These are phyloP conservation scores for Scheffersomyces illinoinensis DNA, from an alignment of 1,139 yeast species.

Conservation along the genomic window DNA sequence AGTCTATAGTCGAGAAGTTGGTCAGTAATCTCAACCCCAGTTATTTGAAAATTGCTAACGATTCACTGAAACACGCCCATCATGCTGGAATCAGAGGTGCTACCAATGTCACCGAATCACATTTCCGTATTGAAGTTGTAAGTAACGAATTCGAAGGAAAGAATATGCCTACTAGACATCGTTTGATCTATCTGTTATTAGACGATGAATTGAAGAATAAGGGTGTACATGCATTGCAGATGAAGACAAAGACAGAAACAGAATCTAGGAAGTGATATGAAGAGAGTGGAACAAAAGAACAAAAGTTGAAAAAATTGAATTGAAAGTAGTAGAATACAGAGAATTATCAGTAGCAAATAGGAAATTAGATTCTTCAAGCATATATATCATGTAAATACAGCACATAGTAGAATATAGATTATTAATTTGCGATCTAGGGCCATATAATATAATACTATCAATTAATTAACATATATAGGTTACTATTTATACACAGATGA, in stretches of 20 bases:
- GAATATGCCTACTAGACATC: constrained; percentile 73
- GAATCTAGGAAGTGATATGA: constrained; percentile 45
- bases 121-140: constrained; percentile 72
- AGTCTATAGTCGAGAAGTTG: constrained; percentile 49
- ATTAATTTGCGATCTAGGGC: neutral
- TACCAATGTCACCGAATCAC: constrained; percentile 76
- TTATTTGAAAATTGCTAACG: constrained; percentile 64
- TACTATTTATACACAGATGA: neutral
- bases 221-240: constrained; percentile 88
- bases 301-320: neutral
- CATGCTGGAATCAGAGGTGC: constrained; percentile 84
- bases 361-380: no score
- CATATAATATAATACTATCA: neutral
- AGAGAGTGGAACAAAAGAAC: neutral
- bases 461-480: neutral
- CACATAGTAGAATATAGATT: neutral
- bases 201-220: constrained; percentile 68
- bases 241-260: constrained; percentile 75
- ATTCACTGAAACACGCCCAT: constrained; percentile 85
- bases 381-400: neutral
- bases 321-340: neutral
- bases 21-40: constrained; percentile 48
- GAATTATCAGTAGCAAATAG: no score
- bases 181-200: constrained; percentile 68
- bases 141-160: constrained; percentile 70